phyloP scores from a whole-genome alignment of 352 stramenopile genomes.

The Phytophthora idaei region DNA sequence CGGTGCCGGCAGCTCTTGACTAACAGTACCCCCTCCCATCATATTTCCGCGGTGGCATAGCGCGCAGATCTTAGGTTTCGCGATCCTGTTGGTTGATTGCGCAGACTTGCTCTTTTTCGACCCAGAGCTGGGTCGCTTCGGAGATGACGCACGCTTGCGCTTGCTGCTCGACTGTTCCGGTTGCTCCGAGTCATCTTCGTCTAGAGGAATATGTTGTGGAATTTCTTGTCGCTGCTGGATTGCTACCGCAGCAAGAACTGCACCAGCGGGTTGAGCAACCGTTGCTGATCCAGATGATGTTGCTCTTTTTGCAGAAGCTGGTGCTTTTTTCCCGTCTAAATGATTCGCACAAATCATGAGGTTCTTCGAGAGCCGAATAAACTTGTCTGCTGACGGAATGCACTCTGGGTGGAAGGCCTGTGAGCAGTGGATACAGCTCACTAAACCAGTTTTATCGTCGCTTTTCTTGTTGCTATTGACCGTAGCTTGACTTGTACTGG shows the following conservation, averaged over 20 bases:
- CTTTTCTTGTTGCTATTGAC: conserved; percentile 52
- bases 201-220: conserved; percentile 34
- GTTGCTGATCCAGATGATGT: conserved; percentile 7
- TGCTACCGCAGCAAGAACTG: conserved; percentile 24
- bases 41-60: conserved; percentile 65
- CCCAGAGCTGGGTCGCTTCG: conserved; percentile 16
- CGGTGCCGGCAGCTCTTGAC: conserved; percentile 4
- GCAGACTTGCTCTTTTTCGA: conserved; percentile 35
- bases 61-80: conserved; percentile 54
- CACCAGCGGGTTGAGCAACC: conserved; percentile 14
- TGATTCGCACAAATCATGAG: conserved; percentile 92
- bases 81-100: conserved; percentile 9
- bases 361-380: conserved; percentile 82
- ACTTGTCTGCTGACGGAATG: conserved; percentile 74
- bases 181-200: conserved; percentile 36
- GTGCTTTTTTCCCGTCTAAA: conserved; percentile 52
- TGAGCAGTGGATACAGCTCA: conserved; percentile 90
- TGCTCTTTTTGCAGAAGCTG: conserved; percentile 13
- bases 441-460: conserved; percentile 41
- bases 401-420: conserved; percentile 84
- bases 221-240: conserved; percentile 33
- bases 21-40: conserved; percentile 26
- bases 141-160: conserved; percentile 33
- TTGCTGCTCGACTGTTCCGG: conserved; percentile 30
- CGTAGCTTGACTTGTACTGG: conserved; percentile 14